Conservation (phyloP, 805 yeast genomes). For the Kodamaea kakaduensis region DNA sequence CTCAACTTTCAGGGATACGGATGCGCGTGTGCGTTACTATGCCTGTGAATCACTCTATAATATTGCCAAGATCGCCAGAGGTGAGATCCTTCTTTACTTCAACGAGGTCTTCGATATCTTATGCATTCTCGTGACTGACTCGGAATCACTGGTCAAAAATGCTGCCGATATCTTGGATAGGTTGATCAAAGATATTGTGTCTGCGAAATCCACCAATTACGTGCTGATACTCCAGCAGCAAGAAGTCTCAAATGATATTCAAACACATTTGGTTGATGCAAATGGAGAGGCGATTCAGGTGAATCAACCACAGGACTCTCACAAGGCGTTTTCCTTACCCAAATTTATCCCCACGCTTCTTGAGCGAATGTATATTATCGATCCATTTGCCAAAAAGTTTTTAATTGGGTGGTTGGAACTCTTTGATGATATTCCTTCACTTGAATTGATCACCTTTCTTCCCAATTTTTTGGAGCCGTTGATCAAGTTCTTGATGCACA, state of each 20-base stretch:
- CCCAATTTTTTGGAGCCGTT: slow-evolving; percentile 89
- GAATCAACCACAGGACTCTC: slow-evolving; percentile 54
- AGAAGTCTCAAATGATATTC: slow-evolving; percentile 30
- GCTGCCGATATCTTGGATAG: slow-evolving; percentile 94
- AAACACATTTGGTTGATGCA: slow-evolving; percentile 46
- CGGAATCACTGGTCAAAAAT: slow-evolving; percentile 86
- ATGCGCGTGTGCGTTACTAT: slow-evolving; percentile 93
- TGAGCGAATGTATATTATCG: slow-evolving; percentile 87
- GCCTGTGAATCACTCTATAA: slow-evolving; percentile 96
- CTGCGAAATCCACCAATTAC: slow-evolving; percentile 89
- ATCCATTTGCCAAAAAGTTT: slow-evolving; percentile 89
- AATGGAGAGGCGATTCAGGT: slow-evolving; percentile 59
- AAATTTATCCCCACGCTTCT: slow-evolving; percentile 87
- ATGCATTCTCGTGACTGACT: slow-evolving; percentile 84
- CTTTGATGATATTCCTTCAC: slow-evolving; percentile 88
- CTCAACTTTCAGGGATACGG: slow-evolving; percentile 95
- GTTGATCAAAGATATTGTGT: slow-evolving; percentile 87
- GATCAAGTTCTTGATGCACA: slow-evolving; percentile 68
- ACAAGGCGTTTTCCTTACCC: slow-evolving; percentile 73
- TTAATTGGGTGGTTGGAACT: slow-evolving; percentile 90
- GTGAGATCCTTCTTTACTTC: slow-evolving; percentile 86
- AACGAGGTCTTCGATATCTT: slow-evolving; percentile 93
- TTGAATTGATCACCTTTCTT: slow-evolving; percentile 79
- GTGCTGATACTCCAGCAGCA: slow-evolving; percentile 63
- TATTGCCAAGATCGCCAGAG: slow-evolving; percentile 94